Conservation (phyloP, 1,284 basidiomycete species). For the Boletus sp. region DNA sequence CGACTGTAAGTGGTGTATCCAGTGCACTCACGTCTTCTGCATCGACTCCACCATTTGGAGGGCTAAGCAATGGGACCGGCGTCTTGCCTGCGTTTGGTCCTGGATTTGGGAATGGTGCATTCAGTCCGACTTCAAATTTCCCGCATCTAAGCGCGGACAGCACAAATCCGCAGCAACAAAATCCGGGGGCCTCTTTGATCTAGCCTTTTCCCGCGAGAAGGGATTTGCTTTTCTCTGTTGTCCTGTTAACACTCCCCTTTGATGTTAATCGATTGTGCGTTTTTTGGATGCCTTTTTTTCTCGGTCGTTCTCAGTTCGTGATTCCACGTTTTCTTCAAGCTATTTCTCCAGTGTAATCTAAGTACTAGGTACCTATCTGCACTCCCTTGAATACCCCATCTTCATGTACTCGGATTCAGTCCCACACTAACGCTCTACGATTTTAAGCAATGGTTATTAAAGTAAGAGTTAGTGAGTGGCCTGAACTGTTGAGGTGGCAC, state of each 20-base stretch:
- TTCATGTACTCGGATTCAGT: slow-evolving; percentile 15
- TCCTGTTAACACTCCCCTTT: background rate
- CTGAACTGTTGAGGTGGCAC: background rate
- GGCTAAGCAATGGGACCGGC: slow-evolving; percentile 9
- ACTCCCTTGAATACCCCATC: slow-evolving; percentile 18
- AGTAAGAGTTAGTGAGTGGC: too few species aligned
- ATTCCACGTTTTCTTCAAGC: slow-evolving; percentile 13
- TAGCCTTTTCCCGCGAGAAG: slow-evolving; percentile 17
- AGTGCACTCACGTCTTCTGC: slow-evolving; percentile 19
- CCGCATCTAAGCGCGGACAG: slow-evolving; percentile 18
- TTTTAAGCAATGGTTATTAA: background rate
- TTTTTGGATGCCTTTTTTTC: slow-evolving; percentile 5
- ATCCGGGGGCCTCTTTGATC: slow-evolving; percentile 37
- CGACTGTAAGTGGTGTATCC: background rate
- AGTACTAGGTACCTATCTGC: slow-evolving; percentile 14
- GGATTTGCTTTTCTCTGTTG: background rate
- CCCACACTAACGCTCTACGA: slow-evolving; percentile 2
- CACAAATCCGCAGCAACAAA: slow-evolving; percentile 34
- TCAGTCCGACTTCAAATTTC: slow-evolving; percentile 17
- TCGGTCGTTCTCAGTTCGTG: slow-evolving; percentile 2
- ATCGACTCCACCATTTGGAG: slow-evolving; percentile 27
- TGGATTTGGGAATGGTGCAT: slow-evolving; percentile 15
- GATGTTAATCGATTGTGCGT: background rate
- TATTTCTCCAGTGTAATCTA: slow-evolving; percentile 22
- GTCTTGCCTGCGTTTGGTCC: slow-evolving; percentile 11